Percentiles rank a stretch among this genome's conserved stretches.
Evolutionary conservation across 139 green algal genomes (phyloP).

Genomic region (Desmodesmus armatus): DNA sequence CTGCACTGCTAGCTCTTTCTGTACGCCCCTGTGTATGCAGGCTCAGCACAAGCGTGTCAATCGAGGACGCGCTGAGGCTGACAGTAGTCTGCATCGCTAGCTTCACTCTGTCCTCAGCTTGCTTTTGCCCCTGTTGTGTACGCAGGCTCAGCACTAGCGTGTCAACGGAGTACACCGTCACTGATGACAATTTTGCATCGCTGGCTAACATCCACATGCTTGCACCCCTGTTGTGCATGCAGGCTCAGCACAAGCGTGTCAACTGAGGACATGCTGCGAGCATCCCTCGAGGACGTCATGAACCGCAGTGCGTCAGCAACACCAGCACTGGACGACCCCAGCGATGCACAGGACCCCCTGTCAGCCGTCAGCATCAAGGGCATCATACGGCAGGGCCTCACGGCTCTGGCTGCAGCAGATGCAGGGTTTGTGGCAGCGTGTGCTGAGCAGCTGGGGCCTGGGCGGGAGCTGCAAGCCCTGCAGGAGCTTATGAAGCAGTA

Average conservation of each 20-base stretch:
- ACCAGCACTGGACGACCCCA: constrained; percentile 22
- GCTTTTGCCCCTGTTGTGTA: no score
- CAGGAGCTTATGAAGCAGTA: constrained; percentile 21
- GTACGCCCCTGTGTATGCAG: background rate
- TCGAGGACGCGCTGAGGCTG: background rate
- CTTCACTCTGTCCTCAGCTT: background rate
- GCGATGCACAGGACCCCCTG: constrained; percentile 39
- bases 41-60: background rate
- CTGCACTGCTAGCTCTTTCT: no score
- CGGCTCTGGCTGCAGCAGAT: constrained; percentile 11
- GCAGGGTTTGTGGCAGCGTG: constrained; percentile 31
- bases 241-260: background rate
- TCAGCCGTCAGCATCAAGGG: background rate
- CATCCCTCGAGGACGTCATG: no score
- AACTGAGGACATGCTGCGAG: background rate
- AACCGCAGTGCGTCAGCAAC: constrained; percentile 1
- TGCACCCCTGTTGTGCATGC: background rate
- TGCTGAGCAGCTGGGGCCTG: background rate
- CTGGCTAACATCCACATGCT: background rate
- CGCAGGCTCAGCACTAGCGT: no score
- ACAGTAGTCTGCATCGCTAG: background rate
- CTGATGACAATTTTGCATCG: background rate
- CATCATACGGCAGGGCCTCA: constrained; percentile 9
- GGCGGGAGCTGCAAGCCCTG: constrained; percentile 25
- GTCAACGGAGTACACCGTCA: background rate